These are phyloP conservation scores for Pezicula carpinea DNA, from an alignment of 2,329 filamentous ascomycete species.

Conservation along the genomic window DNA sequence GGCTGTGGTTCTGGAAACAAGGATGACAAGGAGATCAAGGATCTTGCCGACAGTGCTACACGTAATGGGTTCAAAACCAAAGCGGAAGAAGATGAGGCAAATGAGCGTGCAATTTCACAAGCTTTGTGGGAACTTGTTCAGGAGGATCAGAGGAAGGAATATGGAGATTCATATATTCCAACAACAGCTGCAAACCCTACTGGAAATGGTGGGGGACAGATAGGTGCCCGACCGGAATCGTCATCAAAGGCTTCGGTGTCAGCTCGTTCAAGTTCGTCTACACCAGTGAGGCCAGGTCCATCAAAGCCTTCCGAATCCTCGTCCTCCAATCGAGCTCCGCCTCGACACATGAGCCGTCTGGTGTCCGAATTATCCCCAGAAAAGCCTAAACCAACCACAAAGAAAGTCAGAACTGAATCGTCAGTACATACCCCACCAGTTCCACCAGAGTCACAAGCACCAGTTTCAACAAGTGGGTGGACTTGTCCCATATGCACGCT, in stretches of 20 bases:
- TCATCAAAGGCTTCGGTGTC: background rate
- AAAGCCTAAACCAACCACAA: constrained; percentile 12
- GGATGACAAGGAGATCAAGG: constrained; percentile 60
- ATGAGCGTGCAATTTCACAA: constrained; percentile 80
- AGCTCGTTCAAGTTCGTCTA: background rate
- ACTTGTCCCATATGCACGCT: constrained; percentile 52
- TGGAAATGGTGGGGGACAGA: constrained; percentile 25
- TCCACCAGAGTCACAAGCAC: constrained; percentile 2
- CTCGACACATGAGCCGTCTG: constrained; percentile 23
- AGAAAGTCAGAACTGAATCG: constrained; percentile 4
- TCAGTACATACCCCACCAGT: background rate
- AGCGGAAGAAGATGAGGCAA: constrained; percentile 84
- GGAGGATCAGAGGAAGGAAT: constrained; percentile 51
- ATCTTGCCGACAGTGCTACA: constrained; percentile 59
- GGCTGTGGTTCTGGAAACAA: constrained; percentile 68
- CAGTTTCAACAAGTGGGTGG: constrained; percentile 43
- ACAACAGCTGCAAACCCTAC: constrained; percentile 25
- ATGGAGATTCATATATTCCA: constrained; percentile 23
- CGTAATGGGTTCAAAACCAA: constrained; percentile 74
- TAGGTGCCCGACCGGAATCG: constrained; percentile 8
- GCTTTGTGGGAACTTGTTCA: constrained; percentile 84
- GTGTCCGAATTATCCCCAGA: constrained; percentile 19
- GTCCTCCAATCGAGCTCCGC: constrained; percentile 9
- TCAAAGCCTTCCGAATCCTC: background rate
- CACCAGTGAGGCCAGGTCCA: background rate